phyloP scores from a whole-genome alignment of 768 basidiomycete species.

The Lanmaoa pseudosensibilis region DNA sequence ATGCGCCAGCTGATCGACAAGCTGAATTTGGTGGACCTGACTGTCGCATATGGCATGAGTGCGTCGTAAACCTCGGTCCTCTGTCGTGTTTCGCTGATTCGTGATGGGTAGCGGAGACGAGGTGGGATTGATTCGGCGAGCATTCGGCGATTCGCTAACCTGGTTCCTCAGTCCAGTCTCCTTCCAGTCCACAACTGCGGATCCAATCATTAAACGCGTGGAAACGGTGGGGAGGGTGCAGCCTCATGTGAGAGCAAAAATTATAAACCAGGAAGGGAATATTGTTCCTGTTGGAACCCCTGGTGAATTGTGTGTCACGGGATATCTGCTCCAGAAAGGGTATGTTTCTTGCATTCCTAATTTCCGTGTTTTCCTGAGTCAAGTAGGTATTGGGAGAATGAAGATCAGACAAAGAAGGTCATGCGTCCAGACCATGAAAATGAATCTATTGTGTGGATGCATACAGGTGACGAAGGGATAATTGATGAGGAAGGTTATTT shows the following conservation, averaged over 20 bases:
- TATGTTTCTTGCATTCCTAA: conserved; percentile 23
- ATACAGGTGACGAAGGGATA: conserved; percentile 79
- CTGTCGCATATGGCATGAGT: conserved; percentile 90
- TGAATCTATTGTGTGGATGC: conserved; percentile 71
- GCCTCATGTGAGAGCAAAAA: conserved; percentile 76
- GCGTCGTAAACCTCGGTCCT: conserved; percentile 26
- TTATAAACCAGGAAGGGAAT: conserved; percentile 58
- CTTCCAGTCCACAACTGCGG: conserved; percentile 72
- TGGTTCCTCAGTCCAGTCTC: conserved; percentile 58
- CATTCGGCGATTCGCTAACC: neutral
- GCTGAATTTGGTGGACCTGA: conserved; percentile 68
- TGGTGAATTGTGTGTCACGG: conserved; percentile 72
- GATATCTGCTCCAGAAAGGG: conserved; percentile 83
- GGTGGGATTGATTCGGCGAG: conserved; percentile 34
- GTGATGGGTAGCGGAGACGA: conserved; percentile 65
- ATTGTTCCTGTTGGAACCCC: conserved; percentile 70
- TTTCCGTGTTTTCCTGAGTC: neutral
- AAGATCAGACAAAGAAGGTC: conserved; percentile 59
- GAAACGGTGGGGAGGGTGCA: conserved; percentile 79
- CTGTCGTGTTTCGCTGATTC: conserved; percentile 3
- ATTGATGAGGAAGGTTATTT: conserved; percentile 83
- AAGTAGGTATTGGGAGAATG: conserved; percentile 73
- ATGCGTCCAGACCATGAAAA: conserved; percentile 54
- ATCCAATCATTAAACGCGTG: conserved; percentile 70
- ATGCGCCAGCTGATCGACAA: conserved; percentile 72